These are phyloP conservation scores for Alternaria burnsii DNA, from an alignment of 2,329 filamentous ascomycete genomes.

Conservation along the genomic window DNA sequence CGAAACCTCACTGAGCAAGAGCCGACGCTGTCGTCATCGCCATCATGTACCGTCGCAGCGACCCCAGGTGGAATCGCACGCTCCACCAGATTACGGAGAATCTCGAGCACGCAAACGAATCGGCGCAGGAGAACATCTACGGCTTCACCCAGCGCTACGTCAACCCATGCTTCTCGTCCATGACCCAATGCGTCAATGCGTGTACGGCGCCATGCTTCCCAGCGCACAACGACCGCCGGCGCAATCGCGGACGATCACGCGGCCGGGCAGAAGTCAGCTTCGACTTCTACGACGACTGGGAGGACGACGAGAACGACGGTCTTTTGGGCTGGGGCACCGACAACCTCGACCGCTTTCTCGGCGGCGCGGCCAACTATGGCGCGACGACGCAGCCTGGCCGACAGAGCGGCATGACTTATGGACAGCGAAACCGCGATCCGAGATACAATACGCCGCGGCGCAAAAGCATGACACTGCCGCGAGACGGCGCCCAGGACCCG, in stretches of 20 bases:
- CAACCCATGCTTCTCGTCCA: conserved; percentile 75
- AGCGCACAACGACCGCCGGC: conserved; percentile 77
- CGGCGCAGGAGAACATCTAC: conserved; percentile 90
- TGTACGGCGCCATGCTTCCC: conserved; percentile 78
- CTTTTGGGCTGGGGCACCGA: conserved; percentile 81
- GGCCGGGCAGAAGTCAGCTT: conserved; percentile 83
- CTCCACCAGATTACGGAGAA: conserved; percentile 94
- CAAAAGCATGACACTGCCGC: conserved; percentile 63
- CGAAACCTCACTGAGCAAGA: conserved; percentile 14
- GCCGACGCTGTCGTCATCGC: conserved; percentile 21
- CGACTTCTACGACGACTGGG: conserved; percentile 99
- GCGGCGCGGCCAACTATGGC: conserved; percentile 68
- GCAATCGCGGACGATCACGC: conserved; percentile 66
- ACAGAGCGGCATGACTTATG: conserved; percentile 90
- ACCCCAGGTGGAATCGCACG: conserved; percentile 89
- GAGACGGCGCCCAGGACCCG: conserved; percentile 69
- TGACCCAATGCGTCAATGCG: conserved; percentile 70
- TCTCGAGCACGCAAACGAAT: conserved; percentile 87
- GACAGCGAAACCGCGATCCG: conserved; percentile 65
- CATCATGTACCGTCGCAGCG: conserved; percentile 71
- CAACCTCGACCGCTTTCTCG: conserved; percentile 84
- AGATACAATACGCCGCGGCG: conserved; percentile 51
- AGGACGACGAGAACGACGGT: conserved; percentile 70
- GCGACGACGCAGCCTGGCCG: conserved; percentile 67
- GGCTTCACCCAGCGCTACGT: conserved; percentile 87